phyloP scores from a whole-genome alignment of 176 grass and related monocot species.

The Triticum timopheevii region DNA sequence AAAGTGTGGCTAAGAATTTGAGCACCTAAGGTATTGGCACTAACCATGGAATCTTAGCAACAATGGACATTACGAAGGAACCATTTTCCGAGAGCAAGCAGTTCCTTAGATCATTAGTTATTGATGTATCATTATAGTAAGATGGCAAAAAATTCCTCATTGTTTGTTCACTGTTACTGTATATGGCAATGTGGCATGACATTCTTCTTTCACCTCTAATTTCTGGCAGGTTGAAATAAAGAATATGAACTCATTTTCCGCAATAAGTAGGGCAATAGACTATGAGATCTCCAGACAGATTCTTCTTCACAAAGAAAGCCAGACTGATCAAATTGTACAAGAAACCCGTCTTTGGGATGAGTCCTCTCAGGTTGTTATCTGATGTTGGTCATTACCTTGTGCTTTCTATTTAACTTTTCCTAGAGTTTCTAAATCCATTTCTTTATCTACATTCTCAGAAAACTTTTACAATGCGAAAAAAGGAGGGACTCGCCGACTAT shows the following conservation, averaged over 20 bases:
- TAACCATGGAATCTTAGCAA: neutral
- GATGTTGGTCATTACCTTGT: neutral
- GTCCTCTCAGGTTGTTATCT: slow-evolving; percentile 61
- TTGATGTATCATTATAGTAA: neutral
- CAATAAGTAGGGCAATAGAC: slow-evolving; percentile 16
- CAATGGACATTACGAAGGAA: neutral
- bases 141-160: neutral
- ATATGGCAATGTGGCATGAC: slow-evolving; percentile 21
- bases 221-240: slow-evolving; percentile 22
- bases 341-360: slow-evolving; percentile 97
- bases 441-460: slow-evolving; percentile 52
- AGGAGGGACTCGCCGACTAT: slow-evolving; percentile 93
- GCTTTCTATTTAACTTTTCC: slow-evolving; percentile 7
- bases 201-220: neutral
- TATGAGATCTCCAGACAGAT: slow-evolving; percentile 54
- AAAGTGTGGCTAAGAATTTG: too few species aligned
- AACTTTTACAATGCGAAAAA: slow-evolving; percentile 97
- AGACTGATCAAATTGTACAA: slow-evolving; percentile 85
- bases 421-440: slow-evolving; percentile 24
- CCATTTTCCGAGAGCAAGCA: neutral
- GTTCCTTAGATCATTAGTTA: neutral
- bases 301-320: slow-evolving; percentile 73
- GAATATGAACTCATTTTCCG: slow-evolving; percentile 10
- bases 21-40: neutral
- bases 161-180: neutral